Conservation (phyloP, 2,329 filamentous ascomycete species). For the Fusarium clavum region DNA sequence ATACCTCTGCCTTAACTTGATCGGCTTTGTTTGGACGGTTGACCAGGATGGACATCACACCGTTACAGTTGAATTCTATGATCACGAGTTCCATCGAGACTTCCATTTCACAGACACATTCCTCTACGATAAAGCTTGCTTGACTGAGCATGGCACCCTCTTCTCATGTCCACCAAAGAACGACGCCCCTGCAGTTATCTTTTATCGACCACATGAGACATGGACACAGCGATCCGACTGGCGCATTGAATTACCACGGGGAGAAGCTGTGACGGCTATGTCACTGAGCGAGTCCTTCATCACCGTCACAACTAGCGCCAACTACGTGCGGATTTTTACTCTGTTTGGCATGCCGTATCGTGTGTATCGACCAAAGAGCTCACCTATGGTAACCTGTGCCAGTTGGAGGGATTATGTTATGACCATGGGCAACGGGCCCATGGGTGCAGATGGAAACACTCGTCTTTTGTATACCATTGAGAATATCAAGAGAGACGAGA, state of each 20-base stretch:
- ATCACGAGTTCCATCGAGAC: slow-evolving; percentile 89
- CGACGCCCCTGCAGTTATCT: slow-evolving; percentile 80
- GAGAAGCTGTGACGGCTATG: slow-evolving; percentile 89
- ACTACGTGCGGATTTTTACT: slow-evolving; percentile 93
- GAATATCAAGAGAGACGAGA: slow-evolving; percentile 91
- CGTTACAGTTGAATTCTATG: slow-evolving; percentile 97
- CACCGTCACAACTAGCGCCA: slow-evolving; percentile 85
- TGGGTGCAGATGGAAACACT: slow-evolving; percentile 80
- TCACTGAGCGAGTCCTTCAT: slow-evolving; percentile 92
- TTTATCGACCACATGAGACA: slow-evolving; percentile 95
- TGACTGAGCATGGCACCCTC: slow-evolving; percentile 85
- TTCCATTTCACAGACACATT: slow-evolving; percentile 99
- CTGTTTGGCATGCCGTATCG: slow-evolving; percentile 90
- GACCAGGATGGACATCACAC: slow-evolving; percentile 95
- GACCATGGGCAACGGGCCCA: slow-evolving; percentile 91
- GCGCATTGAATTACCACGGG: slow-evolving; percentile 85
- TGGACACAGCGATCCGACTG: slow-evolving; percentile 94
- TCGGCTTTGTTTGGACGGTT: slow-evolving; percentile 96
- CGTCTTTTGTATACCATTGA: slow-evolving; percentile 91
- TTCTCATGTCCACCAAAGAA: slow-evolving; percentile 83
- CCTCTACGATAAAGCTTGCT: slow-evolving; percentile 93
- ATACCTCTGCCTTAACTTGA: slow-evolving; percentile 92
- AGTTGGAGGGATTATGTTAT: slow-evolving; percentile 97
- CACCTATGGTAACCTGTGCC: slow-evolving; percentile 89
- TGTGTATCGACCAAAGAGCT: slow-evolving; percentile 91